Conservation (phyloP, 1,284 basidiomycete genomes). For the Trametes sp. region DNA sequence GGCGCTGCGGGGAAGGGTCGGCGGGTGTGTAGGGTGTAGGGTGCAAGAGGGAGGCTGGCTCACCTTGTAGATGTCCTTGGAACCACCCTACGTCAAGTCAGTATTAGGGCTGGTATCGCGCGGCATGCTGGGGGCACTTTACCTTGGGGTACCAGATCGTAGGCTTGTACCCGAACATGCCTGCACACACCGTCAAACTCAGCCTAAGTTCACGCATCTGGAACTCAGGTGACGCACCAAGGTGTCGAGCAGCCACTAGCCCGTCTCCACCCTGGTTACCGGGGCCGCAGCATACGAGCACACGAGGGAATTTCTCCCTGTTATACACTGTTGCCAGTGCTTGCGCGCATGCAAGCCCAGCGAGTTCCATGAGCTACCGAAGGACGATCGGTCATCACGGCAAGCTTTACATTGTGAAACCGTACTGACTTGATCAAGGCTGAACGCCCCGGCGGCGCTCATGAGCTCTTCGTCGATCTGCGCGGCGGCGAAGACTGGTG, state of each 20-base stretch:
- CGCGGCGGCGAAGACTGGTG: conserved; percentile 15
- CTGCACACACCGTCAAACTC: conserved; percentile 46
- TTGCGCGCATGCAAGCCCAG: conserved; percentile 96
- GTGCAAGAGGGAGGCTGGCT: not conserved
- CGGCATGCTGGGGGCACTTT: conserved; percentile 19
- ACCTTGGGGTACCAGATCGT: conserved; percentile 94
- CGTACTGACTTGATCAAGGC: conserved; percentile 80
- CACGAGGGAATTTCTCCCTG: conserved; percentile 68
- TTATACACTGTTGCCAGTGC: conserved; percentile 82
- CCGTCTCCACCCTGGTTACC: conserved; percentile 99
- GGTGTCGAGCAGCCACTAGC: conserved; percentile 93
- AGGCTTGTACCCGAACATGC: conserved; percentile 88
- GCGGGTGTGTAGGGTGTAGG: not conserved
- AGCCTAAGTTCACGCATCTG: not conserved
- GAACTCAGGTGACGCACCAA: conserved; percentile 60
- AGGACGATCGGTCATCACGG: not conserved
- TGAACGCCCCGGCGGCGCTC: conserved; percentile 85
- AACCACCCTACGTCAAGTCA: conserved; percentile 66
- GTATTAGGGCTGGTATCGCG: not conserved
- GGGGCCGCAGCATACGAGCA: conserved; percentile 95
- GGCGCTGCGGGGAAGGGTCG: conserved; percentile 54
- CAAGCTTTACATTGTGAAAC: not conserved
- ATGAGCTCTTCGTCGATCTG: conserved; percentile 95
- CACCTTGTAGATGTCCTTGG: conserved; percentile 89
- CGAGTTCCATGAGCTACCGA: conserved; percentile 93